Base-by-base conservation (phyloP, 139 green algal genomes). In the Chlamydomonas incerta region DNA sequence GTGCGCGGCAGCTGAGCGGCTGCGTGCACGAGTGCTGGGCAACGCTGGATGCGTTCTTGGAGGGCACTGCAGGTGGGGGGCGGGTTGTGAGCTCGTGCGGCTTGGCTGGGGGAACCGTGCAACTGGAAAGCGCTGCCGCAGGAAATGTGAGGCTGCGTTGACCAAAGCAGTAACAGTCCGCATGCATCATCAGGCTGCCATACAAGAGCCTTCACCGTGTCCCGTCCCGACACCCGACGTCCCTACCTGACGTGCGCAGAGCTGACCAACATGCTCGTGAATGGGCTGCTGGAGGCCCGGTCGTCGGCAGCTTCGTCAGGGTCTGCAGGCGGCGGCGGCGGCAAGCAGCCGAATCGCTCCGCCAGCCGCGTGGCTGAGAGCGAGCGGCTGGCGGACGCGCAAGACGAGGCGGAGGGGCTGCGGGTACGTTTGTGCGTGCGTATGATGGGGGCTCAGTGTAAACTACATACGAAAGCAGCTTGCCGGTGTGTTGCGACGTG, bases 1-100 rank as follows among this genome's bases (percentile, higher is more conserved):
- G 14, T 1, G 57, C 55, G 58, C 76, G 76, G 62, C 37, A 71
- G 63, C 63, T 83, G 62, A 41, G 62, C 26, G 52, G 58, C n/a
- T 18, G 33, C 18, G 37, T 62, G 37, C 76, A 83, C 28, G 76
- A 83, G 76, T 83, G 60, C 35, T 72, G 76, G 76, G 58, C 62
- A 4, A 63, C 76, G 35, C 21, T 83, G 62, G 76, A 83, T 21
- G 60, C 58, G 28, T 73, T 72, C 24, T 21, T 83, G 14, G 76
- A 83, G 24, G 60, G 76, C 17, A 62, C 76, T 5, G 29, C 76
- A 33, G 76, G 76, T 83, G 62, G 26, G 62, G 62, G 11, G 26
- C 14, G 62, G 26, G 62, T n/a, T n/a, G n/a, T n/a, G n/a, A n/a
- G n/a, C n/a, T n/a, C n/a, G n/a, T n/a, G n/a, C n/a, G n/a, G n/a